These are phyloP conservation scores for Yamadazyma paraphyllophila DNA, from an alignment of 805 yeast genomes.

Conservation along the genomic window DNA sequence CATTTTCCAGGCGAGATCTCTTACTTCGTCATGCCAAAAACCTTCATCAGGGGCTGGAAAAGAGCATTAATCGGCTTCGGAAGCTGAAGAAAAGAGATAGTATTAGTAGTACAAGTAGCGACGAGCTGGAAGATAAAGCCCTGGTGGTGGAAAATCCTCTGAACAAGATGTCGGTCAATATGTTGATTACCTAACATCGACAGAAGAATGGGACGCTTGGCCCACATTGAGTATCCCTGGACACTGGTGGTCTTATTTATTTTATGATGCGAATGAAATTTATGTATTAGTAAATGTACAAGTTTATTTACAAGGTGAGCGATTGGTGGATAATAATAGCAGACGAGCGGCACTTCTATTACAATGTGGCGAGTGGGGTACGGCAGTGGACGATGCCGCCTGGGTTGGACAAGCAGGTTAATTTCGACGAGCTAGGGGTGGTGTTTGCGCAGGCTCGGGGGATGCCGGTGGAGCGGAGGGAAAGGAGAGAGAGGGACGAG, in stretches of 20 bases:
- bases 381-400: slow-evolving; percentile 12
- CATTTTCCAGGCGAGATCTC: slow-evolving; percentile 43
- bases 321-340: slow-evolving; percentile 13
- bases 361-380: slow-evolving; percentile 5
- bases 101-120: slow-evolving; percentile 5
- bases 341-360: slow-evolving; percentile 12
- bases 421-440: slow-evolving; percentile 10
- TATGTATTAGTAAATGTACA: slow-evolving; percentile 9
- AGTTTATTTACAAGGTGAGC: slow-evolving; percentile 9
- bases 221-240: too few relatives aligned
- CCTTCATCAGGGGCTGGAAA: slow-evolving; percentile 42
- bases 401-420: slow-evolving; percentile 1
- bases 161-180: slow-evolving; percentile 40
- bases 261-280: slow-evolving; percentile 8
- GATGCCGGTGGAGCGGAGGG: slow-evolving; percentile 4
- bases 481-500: not conserved
- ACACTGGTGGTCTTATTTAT: too few relatives aligned
- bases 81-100: slow-evolving; percentile 28
- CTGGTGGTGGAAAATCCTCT: not conserved
- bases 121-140: slow-evolving; percentile 8
- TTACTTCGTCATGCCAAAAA: slow-evolving; percentile 45
- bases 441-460: slow-evolving; percentile 15
- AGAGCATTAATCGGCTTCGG: slow-evolving; percentile 42
- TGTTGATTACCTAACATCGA: slow-evolving; percentile 40
- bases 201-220: too few relatives aligned